Evolutionary conservation across 495 filamentous ascomycete genomes (phyloP).

Genomic region (Podospora conica): DNA sequence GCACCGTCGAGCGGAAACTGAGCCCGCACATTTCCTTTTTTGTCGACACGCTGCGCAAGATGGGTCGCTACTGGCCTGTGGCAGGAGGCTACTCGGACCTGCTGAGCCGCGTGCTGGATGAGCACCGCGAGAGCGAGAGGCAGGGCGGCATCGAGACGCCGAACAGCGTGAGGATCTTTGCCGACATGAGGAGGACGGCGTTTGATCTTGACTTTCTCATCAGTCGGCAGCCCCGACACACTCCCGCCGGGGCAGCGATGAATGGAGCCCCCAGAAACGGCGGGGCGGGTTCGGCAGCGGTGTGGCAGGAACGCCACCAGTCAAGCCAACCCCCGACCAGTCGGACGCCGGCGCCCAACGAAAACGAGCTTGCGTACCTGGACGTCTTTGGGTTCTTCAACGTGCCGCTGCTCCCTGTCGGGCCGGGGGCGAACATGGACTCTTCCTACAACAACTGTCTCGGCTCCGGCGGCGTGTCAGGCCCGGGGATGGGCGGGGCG

Average conservation of each 20-base stretch:
- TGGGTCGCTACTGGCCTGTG: constrained; percentile 79
- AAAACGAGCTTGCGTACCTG: constrained; percentile 84
- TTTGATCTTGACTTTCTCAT: constrained; percentile 86
- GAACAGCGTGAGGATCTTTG: constrained; percentile 75
- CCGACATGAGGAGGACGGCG: constrained; percentile 80
- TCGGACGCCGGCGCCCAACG: constrained; percentile 62
- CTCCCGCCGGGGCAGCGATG: constrained; percentile 26
- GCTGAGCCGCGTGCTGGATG: constrained; percentile 74
- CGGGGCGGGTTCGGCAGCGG: neutral
- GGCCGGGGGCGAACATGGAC: constrained; percentile 25
- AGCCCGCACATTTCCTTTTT: constrained; percentile 71
- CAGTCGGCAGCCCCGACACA: constrained; percentile 66
- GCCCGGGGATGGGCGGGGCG: neutral
- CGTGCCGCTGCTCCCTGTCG: constrained; percentile 63
- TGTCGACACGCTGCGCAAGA: constrained; percentile 69
- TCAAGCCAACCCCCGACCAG: constrained; percentile 43
- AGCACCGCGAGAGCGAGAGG: constrained; percentile 70
- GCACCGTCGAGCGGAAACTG: constrained; percentile 75
- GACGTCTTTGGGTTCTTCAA: constrained; percentile 95
- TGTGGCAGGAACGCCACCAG: constrained; percentile 29
- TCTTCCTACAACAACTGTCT: neutral
- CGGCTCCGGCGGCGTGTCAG: constrained; percentile 1
- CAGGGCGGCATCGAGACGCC: constrained; percentile 70
- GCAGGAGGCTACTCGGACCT: constrained; percentile 76
- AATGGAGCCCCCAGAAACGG: constrained; percentile 10